Evolutionary conservation across 768 basidiomycete genomes (phyloP).

Genomic region (Nevesoporus exiguus): DNA sequence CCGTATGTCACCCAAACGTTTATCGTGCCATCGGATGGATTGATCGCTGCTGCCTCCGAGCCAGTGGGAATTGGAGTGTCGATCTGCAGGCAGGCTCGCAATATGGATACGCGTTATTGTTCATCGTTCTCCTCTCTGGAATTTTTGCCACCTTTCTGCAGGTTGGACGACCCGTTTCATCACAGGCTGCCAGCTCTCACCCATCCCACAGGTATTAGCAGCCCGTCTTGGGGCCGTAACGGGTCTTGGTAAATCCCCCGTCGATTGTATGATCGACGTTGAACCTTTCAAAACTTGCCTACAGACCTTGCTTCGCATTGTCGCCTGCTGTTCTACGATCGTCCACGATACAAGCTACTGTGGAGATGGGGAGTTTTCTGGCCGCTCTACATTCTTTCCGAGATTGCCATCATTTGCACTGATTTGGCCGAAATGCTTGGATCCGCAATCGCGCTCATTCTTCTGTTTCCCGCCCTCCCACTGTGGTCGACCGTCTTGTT

Average conservation of each 20-base stretch:
- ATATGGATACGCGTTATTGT: slow-evolving; percentile 84
- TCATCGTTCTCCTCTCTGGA: slow-evolving; percentile 80
- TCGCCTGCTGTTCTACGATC: slow-evolving; percentile 61
- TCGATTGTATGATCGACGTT: not conserved
- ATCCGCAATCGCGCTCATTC: slow-evolving; percentile 74
- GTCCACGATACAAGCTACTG: slow-evolving; percentile 53
- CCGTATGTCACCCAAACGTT: slow-evolving; percentile 49
- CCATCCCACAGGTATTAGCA: slow-evolving; percentile 58
- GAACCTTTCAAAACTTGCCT: slow-evolving; percentile 14
- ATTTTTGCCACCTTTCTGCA: slow-evolving; percentile 82
- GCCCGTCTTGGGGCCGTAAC: slow-evolving; percentile 81
- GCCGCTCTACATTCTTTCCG: slow-evolving; percentile 61
- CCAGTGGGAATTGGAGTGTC: slow-evolving; percentile 87
- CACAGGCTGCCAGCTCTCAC: not conserved
- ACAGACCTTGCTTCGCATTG: slow-evolving; percentile 61
- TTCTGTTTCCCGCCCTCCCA: slow-evolving; percentile 67
- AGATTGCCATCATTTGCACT: slow-evolving; percentile 72
- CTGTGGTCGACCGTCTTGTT: slow-evolving; percentile 70
- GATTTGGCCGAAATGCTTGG: slow-evolving; percentile 82
- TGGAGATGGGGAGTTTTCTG: slow-evolving; percentile 61
- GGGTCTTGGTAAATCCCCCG: slow-evolving; percentile 55
- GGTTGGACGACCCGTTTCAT: slow-evolving; percentile 29
- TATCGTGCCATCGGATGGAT: not conserved
- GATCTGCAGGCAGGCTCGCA: slow-evolving; percentile 84
- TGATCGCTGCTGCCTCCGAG: not conserved